Percentiles rank a stretch among this genome's conserved stretches.
Conservation (phyloP, 768 basidiomycete species). For the Mycena venus region DNA sequence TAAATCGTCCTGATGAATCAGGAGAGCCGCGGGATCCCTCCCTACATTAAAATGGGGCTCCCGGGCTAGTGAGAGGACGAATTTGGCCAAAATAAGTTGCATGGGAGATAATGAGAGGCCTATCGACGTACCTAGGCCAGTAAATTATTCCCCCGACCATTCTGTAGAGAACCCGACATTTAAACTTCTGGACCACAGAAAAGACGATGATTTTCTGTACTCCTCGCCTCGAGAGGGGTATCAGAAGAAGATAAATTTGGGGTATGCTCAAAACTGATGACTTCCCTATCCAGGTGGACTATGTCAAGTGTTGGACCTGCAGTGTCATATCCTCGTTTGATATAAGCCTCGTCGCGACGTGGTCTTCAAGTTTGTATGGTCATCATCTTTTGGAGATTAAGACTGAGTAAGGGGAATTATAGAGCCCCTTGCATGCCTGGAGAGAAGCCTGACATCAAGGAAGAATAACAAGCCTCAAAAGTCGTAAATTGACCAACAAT, state of each 20-base stretch:
- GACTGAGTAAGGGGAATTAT: not conserved
- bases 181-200: not conserved
- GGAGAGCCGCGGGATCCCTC: not conserved
- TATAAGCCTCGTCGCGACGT: not conserved
- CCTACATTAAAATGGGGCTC: not conserved
- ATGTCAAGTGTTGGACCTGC: not conserved
- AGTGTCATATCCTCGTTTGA: not conserved
- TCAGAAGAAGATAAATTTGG: not conserved
- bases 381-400: not conserved
- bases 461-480: not conserved
- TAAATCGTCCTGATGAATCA: not conserved
- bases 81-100: not conserved
- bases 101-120: not conserved
- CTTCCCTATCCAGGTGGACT: not conserved
- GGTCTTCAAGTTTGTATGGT: not conserved
- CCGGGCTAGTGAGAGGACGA: not conserved
- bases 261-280: not conserved
- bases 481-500: too few species aligned
- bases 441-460: not conserved
- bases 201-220: not conserved
- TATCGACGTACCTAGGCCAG: not conserved
- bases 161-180: not conserved
- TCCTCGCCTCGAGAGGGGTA: not conserved
- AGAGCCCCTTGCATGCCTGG: not conserved
- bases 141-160: not conserved